phyloP scores from a whole-genome alignment of 306 rosid species.

The Fragaria vesca region DNA sequence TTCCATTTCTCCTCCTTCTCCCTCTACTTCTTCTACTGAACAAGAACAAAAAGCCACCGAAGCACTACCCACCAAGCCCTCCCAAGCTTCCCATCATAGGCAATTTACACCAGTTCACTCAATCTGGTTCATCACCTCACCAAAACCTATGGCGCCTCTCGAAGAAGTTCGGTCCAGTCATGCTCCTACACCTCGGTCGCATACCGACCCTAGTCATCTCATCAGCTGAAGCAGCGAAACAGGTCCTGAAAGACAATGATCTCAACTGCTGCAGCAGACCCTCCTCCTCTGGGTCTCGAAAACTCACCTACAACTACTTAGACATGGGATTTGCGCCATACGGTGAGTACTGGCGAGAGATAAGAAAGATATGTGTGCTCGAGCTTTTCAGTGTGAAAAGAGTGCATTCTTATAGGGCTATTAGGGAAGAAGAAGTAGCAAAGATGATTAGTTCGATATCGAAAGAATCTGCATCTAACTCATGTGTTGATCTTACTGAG shows the following conservation, averaged over 20 bases:
- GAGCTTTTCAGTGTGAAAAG: slow-evolving; percentile 36
- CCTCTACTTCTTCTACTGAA: slow-evolving; percentile 7
- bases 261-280: slow-evolving; percentile 34
- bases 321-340: slow-evolving; percentile 34
- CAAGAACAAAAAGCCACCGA: neutral
- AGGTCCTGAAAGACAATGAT: slow-evolving; percentile 31
- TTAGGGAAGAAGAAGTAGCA: slow-evolving; percentile 37
- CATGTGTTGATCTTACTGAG: slow-evolving; percentile 16
- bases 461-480: neutral
- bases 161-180: slow-evolving; percentile 30
- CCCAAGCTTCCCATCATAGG: slow-evolving; percentile 43
- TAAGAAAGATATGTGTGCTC: slow-evolving; percentile 30
- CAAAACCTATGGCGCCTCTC: slow-evolving; percentile 28
- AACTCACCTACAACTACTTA: slow-evolving; percentile 14
- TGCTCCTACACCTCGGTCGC: slow-evolving; percentile 21
- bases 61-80: slow-evolving; percentile 31
- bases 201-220: slow-evolving; percentile 22
- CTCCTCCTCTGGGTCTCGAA: neutral
- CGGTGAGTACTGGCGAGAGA: slow-evolving; percentile 43
- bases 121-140: slow-evolving; percentile 27
- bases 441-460: slow-evolving; percentile 15
- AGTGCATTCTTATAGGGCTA: slow-evolving; percentile 29
- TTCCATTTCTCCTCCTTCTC: slow-evolving; percentile 5
- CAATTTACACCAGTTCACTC: slow-evolving; percentile 31
- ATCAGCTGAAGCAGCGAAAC: slow-evolving; percentile 33